Evolutionary conservation across 306 rosid genomes (phyloP).

Genomic region (Begonia fuchsioides): DNA sequence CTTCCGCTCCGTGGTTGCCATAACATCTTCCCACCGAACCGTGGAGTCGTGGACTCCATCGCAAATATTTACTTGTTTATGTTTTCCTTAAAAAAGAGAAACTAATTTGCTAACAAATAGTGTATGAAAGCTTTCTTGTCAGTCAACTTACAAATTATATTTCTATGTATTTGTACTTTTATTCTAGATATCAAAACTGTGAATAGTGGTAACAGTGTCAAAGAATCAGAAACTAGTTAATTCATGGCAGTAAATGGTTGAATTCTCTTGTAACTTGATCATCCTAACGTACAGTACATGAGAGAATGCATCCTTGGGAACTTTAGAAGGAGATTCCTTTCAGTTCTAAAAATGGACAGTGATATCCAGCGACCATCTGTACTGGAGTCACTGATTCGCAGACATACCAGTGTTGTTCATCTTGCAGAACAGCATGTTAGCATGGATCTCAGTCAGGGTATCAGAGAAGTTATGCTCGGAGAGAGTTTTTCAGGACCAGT

Average conservation of each 20-base stretch:
- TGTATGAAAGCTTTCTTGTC: no score
- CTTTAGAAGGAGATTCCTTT: constrained; percentile 93
- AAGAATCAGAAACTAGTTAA: background rate
- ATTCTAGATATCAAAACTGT: no score
- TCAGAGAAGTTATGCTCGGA: constrained; percentile 77
- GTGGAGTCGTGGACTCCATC: no score
- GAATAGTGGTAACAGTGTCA: background rate
- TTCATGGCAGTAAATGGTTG: background rate
- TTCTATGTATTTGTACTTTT: no score
- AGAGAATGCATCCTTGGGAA: constrained; percentile 97
- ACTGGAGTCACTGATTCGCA: constrained; percentile 63
- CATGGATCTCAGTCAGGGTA: constrained; percentile 94
- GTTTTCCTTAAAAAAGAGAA: no score
- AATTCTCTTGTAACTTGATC: background rate
- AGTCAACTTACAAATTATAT: no score
- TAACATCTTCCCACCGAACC: no score
- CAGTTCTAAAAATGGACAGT: constrained; percentile 81
- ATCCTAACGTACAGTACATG: constrained; percentile 72
- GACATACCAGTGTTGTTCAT: constrained; percentile 80
- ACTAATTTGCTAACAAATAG: no score
- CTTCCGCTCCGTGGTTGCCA: no score
- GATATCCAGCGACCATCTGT: constrained; percentile 96
- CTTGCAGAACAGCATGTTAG: constrained; percentile 98
- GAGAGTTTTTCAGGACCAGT: constrained; percentile 95
- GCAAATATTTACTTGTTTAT: no score